A percentile compares a stretch with the other conserved stretches of the same genome.
phyloP scores from a whole-genome alignment of 257 asterid genomes.

The Cynanchum wilfordii region DNA sequence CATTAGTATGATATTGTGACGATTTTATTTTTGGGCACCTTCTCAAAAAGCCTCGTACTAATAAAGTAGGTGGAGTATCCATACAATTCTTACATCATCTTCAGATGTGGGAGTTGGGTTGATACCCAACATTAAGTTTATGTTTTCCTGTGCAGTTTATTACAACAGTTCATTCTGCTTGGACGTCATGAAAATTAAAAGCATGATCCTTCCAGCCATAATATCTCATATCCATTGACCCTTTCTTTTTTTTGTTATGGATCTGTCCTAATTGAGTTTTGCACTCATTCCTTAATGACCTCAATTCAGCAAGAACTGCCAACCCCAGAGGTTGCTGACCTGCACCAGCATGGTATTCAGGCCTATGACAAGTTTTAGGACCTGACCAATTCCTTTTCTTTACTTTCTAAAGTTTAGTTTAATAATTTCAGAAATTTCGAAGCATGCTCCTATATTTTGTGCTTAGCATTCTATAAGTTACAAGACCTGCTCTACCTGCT shows the following conservation, averaged over 20 bases:
- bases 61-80: no score
- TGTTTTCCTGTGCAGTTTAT: not conserved
- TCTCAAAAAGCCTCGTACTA: no score
- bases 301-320: constrained; percentile 1
- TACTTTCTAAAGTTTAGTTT: not conserved
- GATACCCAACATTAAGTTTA: no score
- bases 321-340: not conserved
- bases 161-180: not conserved
- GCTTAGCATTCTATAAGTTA: not conserved
- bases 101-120: no score
- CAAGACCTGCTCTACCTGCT: not conserved
- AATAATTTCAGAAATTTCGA: not conserved
- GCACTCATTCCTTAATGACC: constrained; percentile 6
- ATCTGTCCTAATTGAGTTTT: not conserved
- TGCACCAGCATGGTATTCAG: not conserved
- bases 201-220: not conserved
- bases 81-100: no score
- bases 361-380: not conserved
- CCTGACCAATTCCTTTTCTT: not conserved
- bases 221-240: not conserved
- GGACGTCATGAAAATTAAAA: not conserved
- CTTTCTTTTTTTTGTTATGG: no score
- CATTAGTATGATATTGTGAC: no score
- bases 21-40: no score
- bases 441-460: not conserved